Conservation (phyloP, 805 yeast genomes). For the Sugiyamaella boreocaroliniensis region DNA sequence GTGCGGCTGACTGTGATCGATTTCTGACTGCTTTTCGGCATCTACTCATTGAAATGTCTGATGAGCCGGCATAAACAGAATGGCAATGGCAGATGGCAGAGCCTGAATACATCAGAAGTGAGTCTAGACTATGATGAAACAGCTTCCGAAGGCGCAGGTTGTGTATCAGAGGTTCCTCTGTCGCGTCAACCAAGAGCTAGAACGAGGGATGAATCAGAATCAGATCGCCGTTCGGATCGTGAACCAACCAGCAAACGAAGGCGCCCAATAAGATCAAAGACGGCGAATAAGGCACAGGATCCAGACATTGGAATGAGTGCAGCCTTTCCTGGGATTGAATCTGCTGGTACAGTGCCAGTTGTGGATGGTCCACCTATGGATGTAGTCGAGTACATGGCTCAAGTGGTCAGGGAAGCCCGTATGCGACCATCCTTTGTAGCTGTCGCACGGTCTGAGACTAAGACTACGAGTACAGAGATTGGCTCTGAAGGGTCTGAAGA, state of each 20-base stretch:
- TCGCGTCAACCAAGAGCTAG: no score
- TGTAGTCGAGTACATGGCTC: slow-evolving; percentile 11
- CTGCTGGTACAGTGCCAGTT: background rate
- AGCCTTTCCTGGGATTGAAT: background rate
- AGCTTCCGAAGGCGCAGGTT: no score
- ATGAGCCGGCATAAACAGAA: no score
- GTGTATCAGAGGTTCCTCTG: no score
- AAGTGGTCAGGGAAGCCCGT: slow-evolving; percentile 10
- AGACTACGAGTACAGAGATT: background rate
- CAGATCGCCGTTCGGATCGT: no score
- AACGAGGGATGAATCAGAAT: no score
- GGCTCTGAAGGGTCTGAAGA: background rate
- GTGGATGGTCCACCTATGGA: slow-evolving; percentile 10
- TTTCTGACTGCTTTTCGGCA: no score
- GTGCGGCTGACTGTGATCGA: background rate
- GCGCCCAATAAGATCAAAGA: background rate
- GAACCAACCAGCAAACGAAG: background rate
- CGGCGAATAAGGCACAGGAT: background rate
- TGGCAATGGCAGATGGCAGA: no score
- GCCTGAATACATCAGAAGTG: no score
- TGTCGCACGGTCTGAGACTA: background rate
- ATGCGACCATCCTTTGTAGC: slow-evolving; percentile 8
- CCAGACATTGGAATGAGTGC: background rate
- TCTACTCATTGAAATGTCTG: no score
- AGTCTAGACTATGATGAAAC: no score